Conservation (phyloP, 176 grass and related monocot genomes). For the Cenchrus americanus region DNA sequence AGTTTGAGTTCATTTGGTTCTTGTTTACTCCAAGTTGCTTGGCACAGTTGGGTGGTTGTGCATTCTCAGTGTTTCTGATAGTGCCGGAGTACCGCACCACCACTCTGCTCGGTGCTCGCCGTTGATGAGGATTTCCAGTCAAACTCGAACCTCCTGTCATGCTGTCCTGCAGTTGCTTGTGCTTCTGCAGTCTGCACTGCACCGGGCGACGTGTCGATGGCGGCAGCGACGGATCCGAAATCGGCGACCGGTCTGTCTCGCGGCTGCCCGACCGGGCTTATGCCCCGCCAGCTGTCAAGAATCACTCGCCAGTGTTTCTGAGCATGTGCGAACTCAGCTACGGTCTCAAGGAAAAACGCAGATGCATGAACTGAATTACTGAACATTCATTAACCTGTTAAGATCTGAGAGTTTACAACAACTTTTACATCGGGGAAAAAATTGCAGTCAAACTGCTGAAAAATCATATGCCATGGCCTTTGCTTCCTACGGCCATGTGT, state of each 20-base stretch:
- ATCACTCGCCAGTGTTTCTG: neutral
- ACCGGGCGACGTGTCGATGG: slow-evolving; percentile 32
- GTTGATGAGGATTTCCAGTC: neutral
- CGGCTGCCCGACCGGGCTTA: slow-evolving; percentile 37
- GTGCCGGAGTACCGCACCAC: neutral
- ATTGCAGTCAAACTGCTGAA: slow-evolving; percentile 18
- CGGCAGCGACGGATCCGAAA: slow-evolving; percentile 38
- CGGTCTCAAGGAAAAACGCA: neutral
- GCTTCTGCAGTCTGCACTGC: neutral
- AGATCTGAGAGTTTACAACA: neutral
- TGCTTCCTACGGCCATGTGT: neutral
- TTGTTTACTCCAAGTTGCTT: slow-evolving; percentile 20
- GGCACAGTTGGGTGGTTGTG: neutral
- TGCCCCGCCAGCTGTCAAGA: slow-evolving; percentile 30
- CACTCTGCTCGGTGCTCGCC: neutral
- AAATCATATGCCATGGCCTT: neutral
- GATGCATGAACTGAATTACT: slow-evolving; percentile 17
- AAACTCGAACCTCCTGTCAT: neutral
- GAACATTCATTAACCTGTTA: neutral
- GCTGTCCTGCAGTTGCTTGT: neutral
- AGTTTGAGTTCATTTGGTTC: slow-evolving; percentile 22
- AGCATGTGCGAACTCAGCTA: neutral
- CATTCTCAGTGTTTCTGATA: neutral
- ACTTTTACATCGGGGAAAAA: slow-evolving; percentile 1
- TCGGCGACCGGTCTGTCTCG: slow-evolving; percentile 33